These are phyloP conservation scores for Rhytidiadelphus loreus DNA, from an alignment of 225 moss, liverwort and hornwort genomes.

Conservation along the genomic window DNA sequence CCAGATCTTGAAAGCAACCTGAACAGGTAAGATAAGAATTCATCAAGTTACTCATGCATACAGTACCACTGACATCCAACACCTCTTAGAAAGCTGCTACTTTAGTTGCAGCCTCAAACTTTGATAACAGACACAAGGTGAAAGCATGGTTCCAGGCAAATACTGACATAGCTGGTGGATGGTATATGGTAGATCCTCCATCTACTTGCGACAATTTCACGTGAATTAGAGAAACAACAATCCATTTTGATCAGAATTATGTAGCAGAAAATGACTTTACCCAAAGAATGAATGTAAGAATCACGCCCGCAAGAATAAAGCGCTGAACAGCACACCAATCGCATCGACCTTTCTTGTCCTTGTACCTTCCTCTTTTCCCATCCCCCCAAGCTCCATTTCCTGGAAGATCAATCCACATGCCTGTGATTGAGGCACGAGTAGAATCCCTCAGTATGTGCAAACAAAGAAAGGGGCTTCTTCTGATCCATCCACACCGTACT, in stretches of 20 bases:
- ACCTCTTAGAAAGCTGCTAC: background rate
- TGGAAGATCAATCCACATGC: conserved; percentile 71
- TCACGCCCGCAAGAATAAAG: conserved; percentile 32
- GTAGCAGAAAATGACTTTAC: background rate
- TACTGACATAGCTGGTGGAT: background rate
- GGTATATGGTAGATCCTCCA: background rate
- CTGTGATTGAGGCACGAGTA: conserved; percentile 40
- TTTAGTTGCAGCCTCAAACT: background rate
- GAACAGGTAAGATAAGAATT: background rate
- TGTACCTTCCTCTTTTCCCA: conserved; percentile 44
- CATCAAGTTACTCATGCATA: background rate
- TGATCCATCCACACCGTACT: background rate
- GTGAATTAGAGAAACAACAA: background rate
- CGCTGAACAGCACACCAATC: conserved; percentile 45
- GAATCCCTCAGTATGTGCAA: conserved; percentile 28
- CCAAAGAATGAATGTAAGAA: conserved; percentile 43
- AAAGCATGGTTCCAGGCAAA: background rate
- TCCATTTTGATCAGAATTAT: background rate
- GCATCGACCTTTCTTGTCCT: conserved; percentile 44
- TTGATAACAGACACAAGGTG: background rate
- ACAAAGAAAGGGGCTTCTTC: background rate
- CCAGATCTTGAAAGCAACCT: conserved; percentile 47
- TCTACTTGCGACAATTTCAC: background rate
- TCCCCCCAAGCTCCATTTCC: conserved; percentile 52
- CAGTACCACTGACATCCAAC: background rate